A percentile compares a stretch with the other conserved stretches of the same genome.
Evolutionary conservation across 1,284 basidiomycete genomes (phyloP).

Genomic region (Apiotrichum siamense): DNA sequence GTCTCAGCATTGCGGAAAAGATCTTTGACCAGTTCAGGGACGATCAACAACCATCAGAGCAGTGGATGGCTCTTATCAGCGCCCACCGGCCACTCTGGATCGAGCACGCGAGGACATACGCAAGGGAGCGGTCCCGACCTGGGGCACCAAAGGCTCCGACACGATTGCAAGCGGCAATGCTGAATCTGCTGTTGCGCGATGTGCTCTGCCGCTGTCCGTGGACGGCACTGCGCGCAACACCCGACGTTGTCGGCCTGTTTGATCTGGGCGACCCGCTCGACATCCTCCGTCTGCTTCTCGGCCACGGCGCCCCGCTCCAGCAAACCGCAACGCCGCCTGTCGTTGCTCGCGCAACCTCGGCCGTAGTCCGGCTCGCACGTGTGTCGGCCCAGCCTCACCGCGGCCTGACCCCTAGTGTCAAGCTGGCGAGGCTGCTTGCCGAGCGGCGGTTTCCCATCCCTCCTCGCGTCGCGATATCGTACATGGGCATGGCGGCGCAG

Average conservation of each 20-base stretch:
- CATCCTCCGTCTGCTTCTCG: neutral
- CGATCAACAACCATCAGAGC: neutral
- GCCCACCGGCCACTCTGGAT: neutral
- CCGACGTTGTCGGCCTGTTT: neutral
- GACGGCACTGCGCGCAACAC: neutral
- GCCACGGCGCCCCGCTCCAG: neutral
- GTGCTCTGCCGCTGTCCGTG: neutral
- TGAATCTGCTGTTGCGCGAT: neutral
- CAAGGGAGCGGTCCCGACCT: neutral
- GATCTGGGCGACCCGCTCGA: neutral
- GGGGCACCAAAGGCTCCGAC: neutral
- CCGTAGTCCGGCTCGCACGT: neutral
- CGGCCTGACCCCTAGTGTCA: neutral
- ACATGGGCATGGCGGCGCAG: constrained; percentile 2
- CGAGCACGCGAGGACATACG: neutral
- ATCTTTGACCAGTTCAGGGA: neutral
- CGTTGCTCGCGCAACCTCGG: neutral
- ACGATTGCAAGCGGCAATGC: neutral
- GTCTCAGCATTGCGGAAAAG: neutral
- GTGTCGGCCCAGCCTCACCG: neutral
- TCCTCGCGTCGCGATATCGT: neutral
- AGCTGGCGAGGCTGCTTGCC: neutral
- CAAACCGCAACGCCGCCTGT: neutral
- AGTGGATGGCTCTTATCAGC: neutral
- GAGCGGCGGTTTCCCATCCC: neutral